These are phyloP conservation scores for Botrytis sinoallii DNA, from an alignment of 2,329 filamentous ascomycete species.

Conservation along the genomic window DNA sequence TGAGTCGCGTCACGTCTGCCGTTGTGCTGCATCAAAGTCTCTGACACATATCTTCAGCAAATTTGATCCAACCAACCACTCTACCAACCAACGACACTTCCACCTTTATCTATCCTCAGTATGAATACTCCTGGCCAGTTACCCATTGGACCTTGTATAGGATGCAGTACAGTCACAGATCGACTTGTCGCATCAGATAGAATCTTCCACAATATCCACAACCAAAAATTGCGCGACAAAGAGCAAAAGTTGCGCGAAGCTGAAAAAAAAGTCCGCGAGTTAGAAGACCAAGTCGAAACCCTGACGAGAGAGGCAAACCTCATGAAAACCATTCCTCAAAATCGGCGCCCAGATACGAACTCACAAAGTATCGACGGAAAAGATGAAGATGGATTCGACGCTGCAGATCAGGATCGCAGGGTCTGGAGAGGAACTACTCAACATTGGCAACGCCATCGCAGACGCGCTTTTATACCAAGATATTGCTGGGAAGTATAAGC, in stretches of 20 bases:
- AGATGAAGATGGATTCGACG: constrained; percentile 1
- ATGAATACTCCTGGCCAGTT: not conserved
- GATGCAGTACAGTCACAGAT: constrained; percentile 5
- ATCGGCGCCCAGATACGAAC: constrained; percentile 1
- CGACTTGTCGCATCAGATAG: not conserved
- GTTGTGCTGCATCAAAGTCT: not conserved
- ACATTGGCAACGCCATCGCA: constrained; percentile 2
- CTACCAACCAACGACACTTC: not conserved
- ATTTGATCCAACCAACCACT: not conserved
- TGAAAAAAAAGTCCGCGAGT: not conserved
- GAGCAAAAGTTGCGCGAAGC: not conserved
- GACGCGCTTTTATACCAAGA: constrained; percentile 8
- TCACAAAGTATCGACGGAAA: constrained; percentile 8
- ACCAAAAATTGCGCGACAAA: constrained; percentile 10
- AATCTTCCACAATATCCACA: constrained; percentile 7
- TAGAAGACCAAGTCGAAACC: not conserved
- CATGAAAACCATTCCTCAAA: constrained; percentile 3
- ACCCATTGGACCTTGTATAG: not conserved
- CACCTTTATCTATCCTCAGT: not conserved
- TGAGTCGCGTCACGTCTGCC: not conserved
- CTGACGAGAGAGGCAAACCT: constrained; percentile 6
- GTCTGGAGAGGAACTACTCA: constrained; percentile 6
- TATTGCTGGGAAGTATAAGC: constrained; percentile 9
- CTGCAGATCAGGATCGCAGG: not conserved
- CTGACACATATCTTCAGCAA: not conserved